phyloP scores from a whole-genome alignment of 1,139 yeast genomes.

The Taphrina communis region DNA sequence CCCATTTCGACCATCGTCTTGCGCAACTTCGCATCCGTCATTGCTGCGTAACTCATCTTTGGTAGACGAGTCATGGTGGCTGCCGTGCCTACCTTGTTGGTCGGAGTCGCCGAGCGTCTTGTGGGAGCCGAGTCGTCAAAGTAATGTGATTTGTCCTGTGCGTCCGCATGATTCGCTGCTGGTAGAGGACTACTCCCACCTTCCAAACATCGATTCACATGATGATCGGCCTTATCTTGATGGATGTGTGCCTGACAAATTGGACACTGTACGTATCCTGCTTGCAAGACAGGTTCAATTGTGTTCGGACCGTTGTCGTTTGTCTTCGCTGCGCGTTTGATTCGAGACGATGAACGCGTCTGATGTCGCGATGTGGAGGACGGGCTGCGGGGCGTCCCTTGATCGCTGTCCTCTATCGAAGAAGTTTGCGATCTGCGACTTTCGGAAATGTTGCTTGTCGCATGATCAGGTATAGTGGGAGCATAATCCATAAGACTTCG shows the following conservation, averaged over 20 bases:
- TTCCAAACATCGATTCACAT: constrained; percentile 40
- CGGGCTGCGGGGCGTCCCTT: background rate
- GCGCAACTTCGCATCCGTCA: constrained; percentile 67
- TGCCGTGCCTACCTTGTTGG: background rate
- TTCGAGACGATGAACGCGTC: constrained; percentile 6
- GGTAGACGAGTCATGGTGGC: constrained; percentile 53
- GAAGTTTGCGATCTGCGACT: background rate
- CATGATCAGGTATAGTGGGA: background rate
- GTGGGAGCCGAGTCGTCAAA: background rate
- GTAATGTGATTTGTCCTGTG: constrained; percentile 9
- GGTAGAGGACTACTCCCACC: constrained; percentile 16
- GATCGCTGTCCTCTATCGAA: constrained; percentile 3
- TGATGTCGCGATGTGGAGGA: constrained; percentile 1
- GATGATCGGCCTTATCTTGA: constrained; percentile 43
- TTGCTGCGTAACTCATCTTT: constrained; percentile 65
- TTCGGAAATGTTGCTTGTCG: background rate
- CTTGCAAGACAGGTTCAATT: background rate
- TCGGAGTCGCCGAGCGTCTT: constrained; percentile 9
- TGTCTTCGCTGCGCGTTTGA: background rate
- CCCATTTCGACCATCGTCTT: constrained; percentile 63
- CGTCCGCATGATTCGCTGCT: background rate
- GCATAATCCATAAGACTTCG: constrained; percentile 30
- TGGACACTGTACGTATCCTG: constrained; percentile 44
- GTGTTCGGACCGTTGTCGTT: background rate
- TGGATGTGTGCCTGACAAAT: constrained; percentile 44